Percentiles rank a stretch among this genome's conserved stretches.
Evolutionary conservation across 148 eudicot species (phyloP).

Genomic region (Vaccinium myrtillus): DNA sequence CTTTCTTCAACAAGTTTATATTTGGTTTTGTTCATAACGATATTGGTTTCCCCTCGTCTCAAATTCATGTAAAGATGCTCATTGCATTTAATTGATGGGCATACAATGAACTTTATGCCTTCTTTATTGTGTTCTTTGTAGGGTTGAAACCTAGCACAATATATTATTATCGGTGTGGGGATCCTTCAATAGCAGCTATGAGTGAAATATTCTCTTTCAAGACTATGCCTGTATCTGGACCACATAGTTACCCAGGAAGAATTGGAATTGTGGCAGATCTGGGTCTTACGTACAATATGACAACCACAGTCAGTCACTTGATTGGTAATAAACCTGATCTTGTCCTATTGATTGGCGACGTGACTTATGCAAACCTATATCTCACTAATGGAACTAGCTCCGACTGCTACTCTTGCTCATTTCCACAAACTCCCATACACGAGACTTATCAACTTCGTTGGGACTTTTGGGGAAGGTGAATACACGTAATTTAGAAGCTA

Average conservation of each 20-base stretch:
- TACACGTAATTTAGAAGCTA: neutral
- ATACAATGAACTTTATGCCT: neutral
- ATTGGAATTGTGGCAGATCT: constrained; percentile 88
- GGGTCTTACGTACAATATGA: constrained; percentile 86
- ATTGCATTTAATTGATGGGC: neutral
- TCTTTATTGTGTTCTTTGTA: constrained; percentile 22
- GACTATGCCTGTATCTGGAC: constrained; percentile 85
- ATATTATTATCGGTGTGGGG: constrained; percentile 90
- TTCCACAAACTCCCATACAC: constrained; percentile 77
- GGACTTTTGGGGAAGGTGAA: constrained; percentile 99
- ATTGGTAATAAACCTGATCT: constrained; percentile 76
- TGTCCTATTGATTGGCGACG: constrained; percentile 81
- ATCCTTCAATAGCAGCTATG: constrained; percentile 74
- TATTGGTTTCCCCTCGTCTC: neutral
- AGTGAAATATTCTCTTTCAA: constrained; percentile 63
- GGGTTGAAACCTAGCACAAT: constrained; percentile 67
- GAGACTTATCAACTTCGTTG: constrained; percentile 98
- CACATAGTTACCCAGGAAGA: constrained; percentile 57
- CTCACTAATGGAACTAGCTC: constrained; percentile 92
- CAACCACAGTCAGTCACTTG: constrained; percentile 72
- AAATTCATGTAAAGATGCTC: neutral
- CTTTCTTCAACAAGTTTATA: neutral
- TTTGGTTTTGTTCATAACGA: neutral
- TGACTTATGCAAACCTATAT: constrained; percentile 86
- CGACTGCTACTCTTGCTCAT: constrained; percentile 88